Evolutionary conservation across 179 eudicot species (phyloP).

Genomic region (Spergularia azorica): DNA sequence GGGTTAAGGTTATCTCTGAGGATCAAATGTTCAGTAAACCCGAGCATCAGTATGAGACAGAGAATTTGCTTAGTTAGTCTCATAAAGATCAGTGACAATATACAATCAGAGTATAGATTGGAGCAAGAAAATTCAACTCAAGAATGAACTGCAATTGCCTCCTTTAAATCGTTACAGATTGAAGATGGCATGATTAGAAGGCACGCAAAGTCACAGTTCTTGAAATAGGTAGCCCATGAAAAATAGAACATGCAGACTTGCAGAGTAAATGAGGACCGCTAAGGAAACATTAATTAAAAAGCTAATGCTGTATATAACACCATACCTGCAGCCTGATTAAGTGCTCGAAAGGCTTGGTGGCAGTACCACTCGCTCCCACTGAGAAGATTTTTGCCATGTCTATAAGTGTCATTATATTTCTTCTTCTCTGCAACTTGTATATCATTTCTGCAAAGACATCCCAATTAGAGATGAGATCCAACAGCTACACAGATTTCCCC

Average conservation of each 20-base stretch:
- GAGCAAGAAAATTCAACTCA: not conserved
- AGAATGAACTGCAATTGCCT: not conserved
- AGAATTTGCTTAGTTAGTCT: too few species aligned
- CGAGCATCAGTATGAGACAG: too few species aligned
- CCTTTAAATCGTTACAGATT: not conserved
- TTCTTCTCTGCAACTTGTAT: conserved; percentile 82
- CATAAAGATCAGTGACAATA: not conserved
- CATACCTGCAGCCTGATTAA: conserved; percentile 98
- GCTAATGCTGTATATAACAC: not conserved
- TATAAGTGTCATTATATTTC: conserved; percentile 77
- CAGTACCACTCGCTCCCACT: conserved; percentile 97
- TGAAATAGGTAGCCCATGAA: not conserved
- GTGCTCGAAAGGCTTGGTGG: conserved; percentile 96
- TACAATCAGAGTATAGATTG: not conserved
- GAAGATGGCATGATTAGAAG: not conserved
- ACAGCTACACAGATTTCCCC: not conserved
- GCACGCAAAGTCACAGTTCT: not conserved
- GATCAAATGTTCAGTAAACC: not conserved
- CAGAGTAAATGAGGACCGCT: not conserved
- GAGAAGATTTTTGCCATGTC: conserved; percentile 67
- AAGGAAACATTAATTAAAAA: not conserved
- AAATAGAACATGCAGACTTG: not conserved
- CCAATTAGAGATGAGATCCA: not conserved
- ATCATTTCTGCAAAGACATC: conserved; percentile 61
- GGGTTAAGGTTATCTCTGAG: not conserved